Conservation (phyloP, 345 rosid genomes). For the Rhodamnia rubescens region DNA sequence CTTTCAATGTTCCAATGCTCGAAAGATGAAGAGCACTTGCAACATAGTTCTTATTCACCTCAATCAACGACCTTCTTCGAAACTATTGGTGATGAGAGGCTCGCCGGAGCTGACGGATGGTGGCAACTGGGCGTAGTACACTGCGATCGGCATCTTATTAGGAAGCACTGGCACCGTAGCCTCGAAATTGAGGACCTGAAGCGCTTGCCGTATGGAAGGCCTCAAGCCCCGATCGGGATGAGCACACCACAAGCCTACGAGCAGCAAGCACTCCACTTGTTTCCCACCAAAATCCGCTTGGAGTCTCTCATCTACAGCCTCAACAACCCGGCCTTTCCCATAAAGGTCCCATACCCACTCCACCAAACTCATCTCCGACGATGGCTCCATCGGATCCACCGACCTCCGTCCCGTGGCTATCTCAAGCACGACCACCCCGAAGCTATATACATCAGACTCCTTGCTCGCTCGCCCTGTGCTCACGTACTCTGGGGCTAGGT, state of each 20-base stretch:
- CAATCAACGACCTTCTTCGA: slow-evolving; percentile 23
- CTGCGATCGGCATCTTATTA: slow-evolving; percentile 6
- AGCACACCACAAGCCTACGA: slow-evolving; percentile 16
- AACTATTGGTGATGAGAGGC: slow-evolving; percentile 6
- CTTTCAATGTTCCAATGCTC: too few species aligned
- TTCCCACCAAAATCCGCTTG: not conserved
- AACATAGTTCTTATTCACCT: not conserved
- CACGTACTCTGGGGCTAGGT: slow-evolving; percentile 12
- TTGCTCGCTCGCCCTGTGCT: slow-evolving; percentile 3
- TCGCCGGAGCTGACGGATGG: slow-evolving; percentile 16
- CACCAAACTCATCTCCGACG: not conserved
- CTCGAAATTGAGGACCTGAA: slow-evolving; percentile 3
- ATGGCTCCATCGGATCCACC: not conserved
- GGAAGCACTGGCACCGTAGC: slow-evolving; percentile 2
- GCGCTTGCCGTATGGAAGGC: slow-evolving; percentile 10
- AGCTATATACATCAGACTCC: slow-evolving; percentile 16
- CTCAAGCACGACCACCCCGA: slow-evolving; percentile 14
- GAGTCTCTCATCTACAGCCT: slow-evolving; percentile 1
- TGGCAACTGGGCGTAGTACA: slow-evolving; percentile 3
- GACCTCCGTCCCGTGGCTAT: slow-evolving; percentile 12
- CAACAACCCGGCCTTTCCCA: not conserved
- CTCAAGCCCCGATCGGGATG: slow-evolving; percentile 2
- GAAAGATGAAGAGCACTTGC: too few species aligned
- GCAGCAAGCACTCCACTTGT: slow-evolving; percentile 9
- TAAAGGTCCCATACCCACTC: slow-evolving; percentile 14